Base-by-base conservation (phyloP, 495 filamentous ascomycete species). In the Xylaria curta region DNA sequence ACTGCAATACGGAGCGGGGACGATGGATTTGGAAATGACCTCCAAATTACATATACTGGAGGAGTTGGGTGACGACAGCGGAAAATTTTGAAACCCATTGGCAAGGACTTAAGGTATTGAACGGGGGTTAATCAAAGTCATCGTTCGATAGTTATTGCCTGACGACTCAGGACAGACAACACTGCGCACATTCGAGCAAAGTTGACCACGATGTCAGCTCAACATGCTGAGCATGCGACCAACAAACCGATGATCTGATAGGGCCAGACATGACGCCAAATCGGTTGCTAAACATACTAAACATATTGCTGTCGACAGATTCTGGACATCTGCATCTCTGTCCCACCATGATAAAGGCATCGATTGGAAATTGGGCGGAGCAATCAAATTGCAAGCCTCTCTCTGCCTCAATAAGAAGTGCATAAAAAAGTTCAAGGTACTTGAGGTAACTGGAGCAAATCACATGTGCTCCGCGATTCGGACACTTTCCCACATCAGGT, bases 381-480 rank as follows among this genome's bases (percentile, higher is more conserved):
- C 44, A 49, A 49, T 53, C 63, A 31, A 51, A 24, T 38, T 53
- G 4, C 31, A 21, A 53, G 62, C 62, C 62, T 49, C 40, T 44
- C 21, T 44, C 21, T 21, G 24, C 31, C 58, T 38, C 21, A 60
- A 38, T 60, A 63, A 63, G 38, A 63, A 2, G 44, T 44, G 60
- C 58, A 44, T 63, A 5, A 44, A 63, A 44, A 63, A 26, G 40
- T 13, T 5, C 8, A 40, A 40, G 40, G 61, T 24, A 64, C 24
- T 56, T 58, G 26, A 36, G 31, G 54, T 36, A 15, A 8, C 42
- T 66, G 46, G 63, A n/a, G 47, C 61, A 64, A 64, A 64, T 64
- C 61, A 64, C 61, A 66, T 66, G 63, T 66, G 63, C 63, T 66
- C 63, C 63, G 63, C 53, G 44, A 66, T 66, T 66, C 47, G 63